phyloP scores from a whole-genome alignment of 306 rosid species.

The Hylodesmum podocarpum region DNA sequence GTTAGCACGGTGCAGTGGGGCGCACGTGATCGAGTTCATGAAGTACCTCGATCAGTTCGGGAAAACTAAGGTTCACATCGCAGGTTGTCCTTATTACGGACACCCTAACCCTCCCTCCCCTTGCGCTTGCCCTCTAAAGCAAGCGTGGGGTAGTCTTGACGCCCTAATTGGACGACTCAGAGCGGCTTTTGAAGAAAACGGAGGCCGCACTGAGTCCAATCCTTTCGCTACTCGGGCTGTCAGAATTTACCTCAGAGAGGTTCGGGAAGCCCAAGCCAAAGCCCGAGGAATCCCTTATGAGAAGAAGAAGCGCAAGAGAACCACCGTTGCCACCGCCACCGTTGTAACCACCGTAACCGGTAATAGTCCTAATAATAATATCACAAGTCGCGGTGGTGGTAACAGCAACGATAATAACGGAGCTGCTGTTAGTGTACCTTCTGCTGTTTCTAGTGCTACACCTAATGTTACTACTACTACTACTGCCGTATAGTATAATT shows the following conservation, averaged over 20 bases:
- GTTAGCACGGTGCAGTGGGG: conserved; percentile 90
- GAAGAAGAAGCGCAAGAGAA: conserved; percentile 86
- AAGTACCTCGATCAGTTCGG: conserved; percentile 97
- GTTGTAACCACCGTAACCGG: not conserved
- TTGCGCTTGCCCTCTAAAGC: conserved; percentile 82
- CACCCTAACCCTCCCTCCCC: conserved; percentile 87
- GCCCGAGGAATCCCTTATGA: conserved; percentile 95
- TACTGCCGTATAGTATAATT: conserved; percentile 47
- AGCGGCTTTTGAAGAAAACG: conserved; percentile 93
- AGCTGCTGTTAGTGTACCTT: not conserved
- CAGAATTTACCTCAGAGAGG: conserved; percentile 82
- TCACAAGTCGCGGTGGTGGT: not conserved
- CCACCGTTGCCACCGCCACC: conserved; percentile 9
- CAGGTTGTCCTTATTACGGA: conserved; percentile 73
- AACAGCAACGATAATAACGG: not conserved
- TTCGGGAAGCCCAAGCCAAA: conserved; percentile 81
- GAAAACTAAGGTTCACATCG: conserved; percentile 78
- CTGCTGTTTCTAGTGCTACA: conserved; percentile 11
- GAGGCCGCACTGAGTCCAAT: conserved; percentile 78
- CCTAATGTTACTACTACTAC: conserved; percentile 9
- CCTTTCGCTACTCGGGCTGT: conserved; percentile 90
- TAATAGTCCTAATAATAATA: not conserved
- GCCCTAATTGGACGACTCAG: conserved; percentile 96
- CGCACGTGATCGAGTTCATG: conserved; percentile 91
- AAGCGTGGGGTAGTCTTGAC: conserved; percentile 96